Conservation (phyloP, 306 rosid species). For the Arachis hypogaea region DNA sequence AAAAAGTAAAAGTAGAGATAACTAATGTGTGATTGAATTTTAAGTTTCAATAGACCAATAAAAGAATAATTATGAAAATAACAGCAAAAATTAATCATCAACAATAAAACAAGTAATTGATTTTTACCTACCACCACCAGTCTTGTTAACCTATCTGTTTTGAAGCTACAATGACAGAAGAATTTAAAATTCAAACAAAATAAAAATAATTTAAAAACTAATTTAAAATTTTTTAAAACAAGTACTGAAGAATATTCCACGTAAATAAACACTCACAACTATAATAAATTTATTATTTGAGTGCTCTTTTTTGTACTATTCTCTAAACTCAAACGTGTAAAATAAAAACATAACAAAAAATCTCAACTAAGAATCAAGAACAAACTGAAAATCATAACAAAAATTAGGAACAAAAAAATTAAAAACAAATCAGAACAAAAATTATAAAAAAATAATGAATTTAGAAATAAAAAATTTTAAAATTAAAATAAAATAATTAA, state of each 20-base stretch:
- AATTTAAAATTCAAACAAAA: neutral
- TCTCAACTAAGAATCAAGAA: neutral
- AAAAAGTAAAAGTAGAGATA: no score
- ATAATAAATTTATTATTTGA: constrained; percentile 75
- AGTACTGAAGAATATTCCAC: neutral
- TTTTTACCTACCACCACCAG: constrained; percentile 82
- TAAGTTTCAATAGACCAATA: no score
- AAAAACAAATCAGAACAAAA: no score
- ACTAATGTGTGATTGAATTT: no score
- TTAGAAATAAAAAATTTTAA: no score
- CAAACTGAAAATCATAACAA: neutral
- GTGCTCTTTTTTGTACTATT: constrained; percentile 69
- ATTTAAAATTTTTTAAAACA: neutral
- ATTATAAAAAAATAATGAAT: no score
- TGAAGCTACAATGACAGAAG: neutral
- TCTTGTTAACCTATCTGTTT: constrained; percentile 73
- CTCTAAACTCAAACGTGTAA: constrained; percentile 78
- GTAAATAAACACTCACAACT: constrained; percentile 49
- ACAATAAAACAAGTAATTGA: constrained; percentile 24
- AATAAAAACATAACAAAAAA: neutral
- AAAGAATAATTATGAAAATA: no score
- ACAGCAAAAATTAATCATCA: no score
- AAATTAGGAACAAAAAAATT: neutral
- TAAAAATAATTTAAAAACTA: neutral
- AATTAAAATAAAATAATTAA: no score